Evolutionary conservation across 768 basidiomycete species (phyloP).

Genomic region (Suillus variegatus): DNA sequence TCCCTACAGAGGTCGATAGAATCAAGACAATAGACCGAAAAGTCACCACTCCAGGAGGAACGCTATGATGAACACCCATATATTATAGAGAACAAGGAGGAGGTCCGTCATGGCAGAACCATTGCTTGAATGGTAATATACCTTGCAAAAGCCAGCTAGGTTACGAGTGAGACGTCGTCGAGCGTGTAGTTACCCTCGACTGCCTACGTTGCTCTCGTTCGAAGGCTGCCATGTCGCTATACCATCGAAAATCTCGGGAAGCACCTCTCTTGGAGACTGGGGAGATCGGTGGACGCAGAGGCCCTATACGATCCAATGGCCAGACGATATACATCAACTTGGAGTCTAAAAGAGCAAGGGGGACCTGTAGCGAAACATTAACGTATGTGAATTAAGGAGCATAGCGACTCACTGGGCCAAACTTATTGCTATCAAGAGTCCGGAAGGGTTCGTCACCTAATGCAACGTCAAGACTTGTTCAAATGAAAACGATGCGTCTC

Average conservation of each 20-base stretch:
- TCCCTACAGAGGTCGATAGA: conserved; percentile 40
- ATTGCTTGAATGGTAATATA: neutral
- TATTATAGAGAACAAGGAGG: neutral
- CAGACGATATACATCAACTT: conserved; percentile 51
- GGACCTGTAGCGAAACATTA: conserved; percentile 27
- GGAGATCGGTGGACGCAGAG: conserved; percentile 23
- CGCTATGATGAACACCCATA: neutral
- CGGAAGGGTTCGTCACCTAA: conserved; percentile 67
- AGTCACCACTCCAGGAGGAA: neutral
- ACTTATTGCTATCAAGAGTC: conserved; percentile 71
- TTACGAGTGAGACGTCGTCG: neutral
- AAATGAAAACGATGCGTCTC: conserved; percentile 18
- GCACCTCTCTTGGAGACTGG: conserved; percentile 20
- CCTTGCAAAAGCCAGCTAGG: neutral
- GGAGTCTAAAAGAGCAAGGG: conserved; percentile 51
- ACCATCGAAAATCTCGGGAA: conserved; percentile 26
- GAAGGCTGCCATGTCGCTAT: conserved; percentile 31
- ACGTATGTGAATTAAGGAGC: conserved; percentile 4
- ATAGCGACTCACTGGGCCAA: conserved; percentile 58
- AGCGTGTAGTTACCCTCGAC: conserved; percentile 18
- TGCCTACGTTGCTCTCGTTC: conserved; percentile 30
- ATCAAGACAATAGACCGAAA: conserved; percentile 17
- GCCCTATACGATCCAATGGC: conserved; percentile 51
- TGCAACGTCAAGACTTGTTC: neutral
- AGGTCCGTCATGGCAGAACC: neutral